A percentile compares a stretch with the other conserved stretches of the same genome.
These are phyloP conservation scores for Diaporthe aspalathi DNA, from an alignment of 2,329 filamentous ascomycete species.

Conservation along the genomic window DNA sequence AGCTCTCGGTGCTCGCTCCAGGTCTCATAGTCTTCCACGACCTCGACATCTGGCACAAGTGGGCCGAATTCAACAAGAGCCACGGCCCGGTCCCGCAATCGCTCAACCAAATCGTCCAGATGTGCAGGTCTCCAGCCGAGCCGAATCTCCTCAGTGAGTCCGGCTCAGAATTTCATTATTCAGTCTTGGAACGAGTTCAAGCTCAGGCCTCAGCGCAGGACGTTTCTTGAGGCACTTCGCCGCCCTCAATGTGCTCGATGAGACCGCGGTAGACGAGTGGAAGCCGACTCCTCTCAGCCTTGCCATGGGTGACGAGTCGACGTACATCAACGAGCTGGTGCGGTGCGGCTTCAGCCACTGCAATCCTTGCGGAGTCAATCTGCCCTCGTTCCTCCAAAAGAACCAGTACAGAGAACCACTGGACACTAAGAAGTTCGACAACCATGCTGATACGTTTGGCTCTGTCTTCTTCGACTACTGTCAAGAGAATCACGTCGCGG, in stretches of 20 bases:
- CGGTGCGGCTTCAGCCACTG: slow-evolving; percentile 4
- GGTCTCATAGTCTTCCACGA: slow-evolving; percentile 48
- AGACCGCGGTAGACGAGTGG: slow-evolving; percentile 46
- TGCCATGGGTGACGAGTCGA: slow-evolving; percentile 46
- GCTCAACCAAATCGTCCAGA: slow-evolving; percentile 45
- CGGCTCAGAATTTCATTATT: neutral
- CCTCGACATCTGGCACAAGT: slow-evolving; percentile 47
- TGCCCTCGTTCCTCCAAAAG: slow-evolving; percentile 49
- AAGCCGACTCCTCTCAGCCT: slow-evolving; percentile 48
- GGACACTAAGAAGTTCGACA: slow-evolving; percentile 40
- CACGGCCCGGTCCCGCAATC: slow-evolving; percentile 45
- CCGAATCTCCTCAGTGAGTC: slow-evolving; percentile 46
- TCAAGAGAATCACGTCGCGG: slow-evolving; percentile 45
- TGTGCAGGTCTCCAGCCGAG: slow-evolving; percentile 44
- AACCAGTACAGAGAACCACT: slow-evolving; percentile 49
- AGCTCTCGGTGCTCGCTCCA: slow-evolving; percentile 46
- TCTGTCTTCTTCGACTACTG: slow-evolving; percentile 50
- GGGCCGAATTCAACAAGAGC: slow-evolving; percentile 40
- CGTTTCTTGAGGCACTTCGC: slow-evolving; percentile 47
- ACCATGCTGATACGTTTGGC: slow-evolving; percentile 43
- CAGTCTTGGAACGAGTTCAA: neutral
- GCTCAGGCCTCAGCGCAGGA: slow-evolving; percentile 37
- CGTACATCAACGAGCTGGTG: neutral
- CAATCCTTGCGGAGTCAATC: neutral
- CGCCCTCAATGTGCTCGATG: slow-evolving; percentile 48